Percentiles rank a stretch among this genome's conserved stretches.
Conservation (phyloP, 192 early-diverging fungal genomes). For the Linnemannia exigua region DNA sequence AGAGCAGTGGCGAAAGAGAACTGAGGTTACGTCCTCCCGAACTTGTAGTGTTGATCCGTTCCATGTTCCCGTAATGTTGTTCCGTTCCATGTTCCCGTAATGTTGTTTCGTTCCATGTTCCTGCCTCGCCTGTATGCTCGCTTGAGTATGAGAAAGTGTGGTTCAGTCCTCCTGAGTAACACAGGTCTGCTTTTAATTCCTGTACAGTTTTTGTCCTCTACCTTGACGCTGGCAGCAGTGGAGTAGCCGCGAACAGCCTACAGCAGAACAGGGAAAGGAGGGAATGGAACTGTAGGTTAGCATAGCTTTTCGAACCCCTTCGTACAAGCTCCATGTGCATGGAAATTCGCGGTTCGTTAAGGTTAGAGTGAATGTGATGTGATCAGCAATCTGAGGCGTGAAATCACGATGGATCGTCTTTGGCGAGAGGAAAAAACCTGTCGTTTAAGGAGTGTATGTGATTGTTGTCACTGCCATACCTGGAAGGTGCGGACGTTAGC, state of each 20-base stretch:
- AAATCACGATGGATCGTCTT: no score
- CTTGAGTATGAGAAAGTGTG: not conserved
- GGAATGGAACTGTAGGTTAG: no score
- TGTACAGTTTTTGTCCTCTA: not conserved
- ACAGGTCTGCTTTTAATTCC: no score
- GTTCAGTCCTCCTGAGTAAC: not conserved
- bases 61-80: no score
- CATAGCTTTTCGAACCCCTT: no score
- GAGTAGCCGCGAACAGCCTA: slow-evolving; percentile 51
- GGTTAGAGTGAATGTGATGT: no score
- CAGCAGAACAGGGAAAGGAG: not conserved
- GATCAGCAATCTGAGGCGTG: no score
- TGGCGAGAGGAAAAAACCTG: not conserved
- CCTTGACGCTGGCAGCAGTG: slow-evolving; percentile 40
- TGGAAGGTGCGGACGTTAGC: slow-evolving; percentile 17
- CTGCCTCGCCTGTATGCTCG: not conserved
- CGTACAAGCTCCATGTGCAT: not conserved
- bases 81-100: no score
- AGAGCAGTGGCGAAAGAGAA: not conserved
- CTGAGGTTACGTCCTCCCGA: no score
- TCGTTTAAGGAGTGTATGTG: not conserved
- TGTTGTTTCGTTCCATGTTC: not conserved
- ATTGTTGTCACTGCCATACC: not conserved
- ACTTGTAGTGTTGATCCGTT: no score
- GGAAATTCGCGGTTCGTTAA: no score